phyloP scores from a whole-genome alignment of 495 filamentous ascomycete genomes.

The Lasiosphaeris hirsuta region DNA sequence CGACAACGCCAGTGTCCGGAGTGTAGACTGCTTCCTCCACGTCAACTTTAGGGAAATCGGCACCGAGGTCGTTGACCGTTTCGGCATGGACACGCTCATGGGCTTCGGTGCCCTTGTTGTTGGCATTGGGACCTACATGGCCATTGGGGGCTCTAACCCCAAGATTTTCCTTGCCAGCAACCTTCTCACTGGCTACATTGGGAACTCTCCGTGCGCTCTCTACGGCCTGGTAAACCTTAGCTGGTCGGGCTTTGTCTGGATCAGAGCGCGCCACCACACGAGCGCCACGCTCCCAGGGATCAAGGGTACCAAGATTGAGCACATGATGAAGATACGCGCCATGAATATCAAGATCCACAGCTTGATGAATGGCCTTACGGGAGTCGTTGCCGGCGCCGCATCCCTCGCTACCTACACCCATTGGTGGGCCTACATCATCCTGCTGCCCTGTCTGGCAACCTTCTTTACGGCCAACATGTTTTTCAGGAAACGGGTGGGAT shows the following conservation, averaged over 20 bases:
- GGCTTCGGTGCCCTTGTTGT: constrained; percentile 47
- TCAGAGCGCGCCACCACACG: constrained; percentile 36
- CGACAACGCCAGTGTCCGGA: not conserved
- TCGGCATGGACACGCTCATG: constrained; percentile 47
- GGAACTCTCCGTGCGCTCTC: constrained; percentile 42
- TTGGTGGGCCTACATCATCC: constrained; percentile 50
- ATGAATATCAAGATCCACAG: constrained; percentile 41
- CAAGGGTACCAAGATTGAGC: constrained; percentile 16
- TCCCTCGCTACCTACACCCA: constrained; percentile 47
- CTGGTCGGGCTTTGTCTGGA: constrained; percentile 42
- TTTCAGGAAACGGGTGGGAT: constrained; percentile 45
- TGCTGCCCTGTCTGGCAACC: constrained; percentile 47
- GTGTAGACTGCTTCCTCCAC: constrained; percentile 33
- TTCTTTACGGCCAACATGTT: constrained; percentile 43
- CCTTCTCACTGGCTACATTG: constrained; percentile 48
- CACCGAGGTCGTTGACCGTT: constrained; percentile 45
- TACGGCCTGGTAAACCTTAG: constrained; percentile 44
- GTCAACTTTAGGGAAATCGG: constrained; percentile 44
- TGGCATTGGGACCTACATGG: constrained; percentile 49
- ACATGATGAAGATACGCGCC: constrained; percentile 34
- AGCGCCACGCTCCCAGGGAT: constrained; percentile 17
- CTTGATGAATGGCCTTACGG: constrained; percentile 39
- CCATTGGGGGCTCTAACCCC: constrained; percentile 45
- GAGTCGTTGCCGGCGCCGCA: constrained; percentile 46
- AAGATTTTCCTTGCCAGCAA: constrained; percentile 43